These are phyloP conservation scores for Cytospora schulzeri DNA, from an alignment of 2,329 filamentous ascomycete genomes.

Conservation along the genomic window DNA sequence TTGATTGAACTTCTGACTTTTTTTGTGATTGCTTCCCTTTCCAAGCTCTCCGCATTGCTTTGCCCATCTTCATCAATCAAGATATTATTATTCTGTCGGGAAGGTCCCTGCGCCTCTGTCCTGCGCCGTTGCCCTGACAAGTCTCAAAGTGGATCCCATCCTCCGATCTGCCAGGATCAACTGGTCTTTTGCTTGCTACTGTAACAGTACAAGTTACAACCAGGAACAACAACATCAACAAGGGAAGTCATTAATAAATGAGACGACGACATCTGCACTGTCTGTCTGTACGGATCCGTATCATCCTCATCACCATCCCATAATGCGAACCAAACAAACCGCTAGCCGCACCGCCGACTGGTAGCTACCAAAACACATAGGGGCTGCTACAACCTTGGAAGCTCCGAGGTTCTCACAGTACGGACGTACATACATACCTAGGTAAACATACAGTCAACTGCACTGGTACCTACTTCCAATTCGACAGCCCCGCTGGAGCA, in stretches of 20 bases:
- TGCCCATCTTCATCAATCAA: background rate
- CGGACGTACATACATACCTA: too few relatives aligned
- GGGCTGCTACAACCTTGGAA: too few relatives aligned
- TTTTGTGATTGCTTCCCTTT: background rate
- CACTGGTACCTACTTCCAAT: too few relatives aligned
- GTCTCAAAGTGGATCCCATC: conserved; percentile 14
- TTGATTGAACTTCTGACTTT: background rate
- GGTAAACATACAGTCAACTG: too few relatives aligned
- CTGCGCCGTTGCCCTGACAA: conserved; percentile 25
- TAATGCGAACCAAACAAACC: background rate
- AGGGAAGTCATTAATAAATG: background rate
- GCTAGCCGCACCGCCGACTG: background rate
- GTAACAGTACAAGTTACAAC: conserved; percentile 6
- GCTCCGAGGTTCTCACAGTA: too few relatives aligned
- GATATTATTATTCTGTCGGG: background rate
- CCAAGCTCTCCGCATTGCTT: background rate
- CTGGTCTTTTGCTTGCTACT: conserved; percentile 2
- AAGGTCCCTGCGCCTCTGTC: background rate
- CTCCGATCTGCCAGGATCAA: conserved; percentile 17
- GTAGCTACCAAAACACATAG: too few relatives aligned
- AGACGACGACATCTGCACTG: too few relatives aligned
- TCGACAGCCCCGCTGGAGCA: background rate
- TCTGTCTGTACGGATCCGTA: background rate
- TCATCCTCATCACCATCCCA: background rate
- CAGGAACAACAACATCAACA: conserved; percentile 2